Evolutionary conservation across 2,329 filamentous ascomycete genomes (phyloP), one percentile per base, ranked within the genome.

Genomic region (Xylaria sp.): DNA sequence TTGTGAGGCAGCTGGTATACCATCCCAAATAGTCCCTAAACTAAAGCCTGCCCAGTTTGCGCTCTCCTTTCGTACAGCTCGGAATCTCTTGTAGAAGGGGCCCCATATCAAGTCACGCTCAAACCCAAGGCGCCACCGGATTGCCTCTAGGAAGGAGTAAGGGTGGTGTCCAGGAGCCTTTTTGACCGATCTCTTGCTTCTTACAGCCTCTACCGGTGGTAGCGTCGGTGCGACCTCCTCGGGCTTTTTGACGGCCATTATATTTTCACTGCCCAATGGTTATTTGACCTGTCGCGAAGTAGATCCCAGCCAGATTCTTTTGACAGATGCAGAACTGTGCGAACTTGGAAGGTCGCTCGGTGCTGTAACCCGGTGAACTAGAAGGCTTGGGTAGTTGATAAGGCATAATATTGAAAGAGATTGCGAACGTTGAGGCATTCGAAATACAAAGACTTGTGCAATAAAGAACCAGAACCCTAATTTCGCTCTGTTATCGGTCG

Each of bases 101-200:
- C 70, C 70, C 70, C 70, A 71, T 64, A 71, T 65, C 60, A 71
- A 48, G 13, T 71, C 65, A 9, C 10, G 32, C 12, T 71, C 67
- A 18, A 13, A 39, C 23, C 67, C 70, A 36, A 52, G 50, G 32
- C 48, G 46, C 20, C 64, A 60, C 30, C 23, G 41, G 15, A 68
- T 3, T 1, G 20, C 6, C 6, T 70, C 67, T 10, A 58, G 1
- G 3, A 71, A 1, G 1, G 41, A 55, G 48, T 57, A 68, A 8
- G 59, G 28, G 10, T 59, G n/a, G 2, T 62, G 4, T 9, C 2
- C 2, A 7, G 62, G 45, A 7, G 23, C 1, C 12, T 6, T 15
- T 15, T 25, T 57, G 8, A 20, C 18, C 13, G 8, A 25, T 41
- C 57, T 64, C 8, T 25, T 4, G 15, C 0, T 0, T 25, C 65